phyloP scores from a whole-genome alignment of 139 green algal species.

The Chlamydomonas schloesseri region DNA sequence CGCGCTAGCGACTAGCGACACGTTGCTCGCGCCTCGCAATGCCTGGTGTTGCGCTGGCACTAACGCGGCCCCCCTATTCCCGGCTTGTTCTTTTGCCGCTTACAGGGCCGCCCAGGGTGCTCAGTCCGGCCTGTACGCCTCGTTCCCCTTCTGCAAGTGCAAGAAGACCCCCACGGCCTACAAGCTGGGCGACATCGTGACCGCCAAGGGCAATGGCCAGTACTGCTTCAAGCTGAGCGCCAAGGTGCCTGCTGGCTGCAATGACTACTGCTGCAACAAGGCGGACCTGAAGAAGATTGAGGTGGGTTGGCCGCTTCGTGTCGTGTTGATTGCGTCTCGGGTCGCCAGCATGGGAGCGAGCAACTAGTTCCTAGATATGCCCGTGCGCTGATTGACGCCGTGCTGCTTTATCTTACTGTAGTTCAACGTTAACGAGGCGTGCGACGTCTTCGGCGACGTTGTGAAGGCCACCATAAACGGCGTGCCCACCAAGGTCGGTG shows the following conservation, averaged over 20 bases:
- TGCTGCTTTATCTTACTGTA: not conserved
- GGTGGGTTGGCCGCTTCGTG: not conserved
- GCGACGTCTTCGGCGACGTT: not conserved
- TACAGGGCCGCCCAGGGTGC: too few relatives aligned
- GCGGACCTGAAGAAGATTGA: slow-evolving; percentile 3
- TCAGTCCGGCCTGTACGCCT: too few relatives aligned
- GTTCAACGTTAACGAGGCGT: not conserved
- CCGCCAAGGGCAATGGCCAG: not conserved
- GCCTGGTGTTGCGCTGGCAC: too few relatives aligned
- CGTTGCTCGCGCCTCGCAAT: too few relatives aligned
- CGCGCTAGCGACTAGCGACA: too few relatives aligned
- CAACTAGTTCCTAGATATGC: too few relatives aligned
- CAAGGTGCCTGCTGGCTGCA: not conserved
- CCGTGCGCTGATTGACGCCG: not conserved
- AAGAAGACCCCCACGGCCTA: not conserved
- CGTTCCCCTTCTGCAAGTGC: not conserved
- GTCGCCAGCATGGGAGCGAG: too few relatives aligned
- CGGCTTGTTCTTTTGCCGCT: too few relatives aligned
- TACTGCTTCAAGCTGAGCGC: slow-evolving; percentile 19
- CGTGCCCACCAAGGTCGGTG: too few relatives aligned
- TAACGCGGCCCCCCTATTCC: too few relatives aligned
- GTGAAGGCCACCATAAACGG: not conserved
- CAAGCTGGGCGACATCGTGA: not conserved
- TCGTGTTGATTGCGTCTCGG: too few relatives aligned
- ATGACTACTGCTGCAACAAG: not conserved